Base-by-base conservation (phyloP, 2,329 filamentous ascomycete species). In the Penicillium oxalicum region DNA sequence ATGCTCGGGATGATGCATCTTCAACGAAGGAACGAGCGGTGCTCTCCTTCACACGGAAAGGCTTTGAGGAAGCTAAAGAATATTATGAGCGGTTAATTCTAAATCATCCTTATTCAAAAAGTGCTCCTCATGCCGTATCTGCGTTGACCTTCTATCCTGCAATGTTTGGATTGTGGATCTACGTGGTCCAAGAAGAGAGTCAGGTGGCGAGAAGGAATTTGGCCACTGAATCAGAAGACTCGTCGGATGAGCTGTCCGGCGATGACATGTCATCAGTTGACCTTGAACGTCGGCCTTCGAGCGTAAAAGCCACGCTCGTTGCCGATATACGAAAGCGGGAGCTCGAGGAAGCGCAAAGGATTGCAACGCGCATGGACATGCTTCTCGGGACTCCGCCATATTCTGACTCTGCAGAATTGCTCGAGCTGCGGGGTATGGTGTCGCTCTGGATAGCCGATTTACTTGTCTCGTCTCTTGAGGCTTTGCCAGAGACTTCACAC, bases 21-120 rank as follows among this genome's bases (percentile, higher is more conserved):
- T 33, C 41, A 27, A 47, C 27, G n/a, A 27, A 34, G 8, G 55
- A 47, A 5, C 27, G 32, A 34, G 37, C 49, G 6, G 32, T 54
- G 9, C 48, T 53, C 12, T 53, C 58, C 27, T 77, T 76, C 39
- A 74, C 70, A 2, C 61, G 61, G 26, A 67, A 70, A 35, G 81
- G 79, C 2, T 79, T 86, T 53, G 72, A 77, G 49, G 71, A 75
- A 41, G 82, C 80, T 9, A 79, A 77, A 52, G 72, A 78, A 4
- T 95, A 91, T 68, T 90, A 93, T 62, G 85, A 91, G 55, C 79
- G 78, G 27, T 75, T 96, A 51, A 86, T 91, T 44, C 76, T 89
- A 56, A 84, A 89, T 62, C 79, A 91, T 67, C 84, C 88, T 5
- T 84, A 86, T 73, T 80, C 83, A 58, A 76, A 80, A 59, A 74